A percentile compares a stretch with the other conserved stretches of the same genome.
Evolutionary conservation across 257 asterid genomes (phyloP).

Genomic region (Solanum etuberosum): DNA sequence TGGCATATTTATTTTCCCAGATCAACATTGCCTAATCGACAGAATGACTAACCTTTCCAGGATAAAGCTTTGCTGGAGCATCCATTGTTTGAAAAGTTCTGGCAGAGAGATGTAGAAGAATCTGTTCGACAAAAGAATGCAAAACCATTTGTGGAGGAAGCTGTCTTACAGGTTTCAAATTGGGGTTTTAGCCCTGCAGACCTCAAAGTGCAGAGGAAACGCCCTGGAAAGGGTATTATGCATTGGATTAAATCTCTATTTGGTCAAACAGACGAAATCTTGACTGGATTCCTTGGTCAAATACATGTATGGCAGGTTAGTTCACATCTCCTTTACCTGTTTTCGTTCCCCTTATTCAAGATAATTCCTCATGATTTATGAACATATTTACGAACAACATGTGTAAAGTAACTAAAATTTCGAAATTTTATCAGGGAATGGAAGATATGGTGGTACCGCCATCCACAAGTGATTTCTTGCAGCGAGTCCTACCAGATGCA

Average conservation of each 20-base stretch:
- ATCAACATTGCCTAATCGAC: constrained; percentile 7
- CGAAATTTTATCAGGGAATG: constrained; percentile 36
- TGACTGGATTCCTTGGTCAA: constrained; percentile 74
- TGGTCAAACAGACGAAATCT: constrained; percentile 37
- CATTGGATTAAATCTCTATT: constrained; percentile 62
- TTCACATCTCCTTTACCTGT: neutral
- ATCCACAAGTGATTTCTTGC: constrained; percentile 63
- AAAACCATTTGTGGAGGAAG: constrained; percentile 81
- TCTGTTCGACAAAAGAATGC: constrained; percentile 66
- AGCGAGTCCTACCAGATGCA: constrained; percentile 72
- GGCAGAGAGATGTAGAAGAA: constrained; percentile 91
- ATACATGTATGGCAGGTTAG: constrained; percentile 96
- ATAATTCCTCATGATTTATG: neutral
- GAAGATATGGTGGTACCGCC: constrained; percentile 87
- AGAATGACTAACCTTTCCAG: constrained; percentile 25
- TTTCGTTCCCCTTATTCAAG: neutral
- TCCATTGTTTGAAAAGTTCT: constrained; percentile 43
- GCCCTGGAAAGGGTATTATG: constrained; percentile 40
- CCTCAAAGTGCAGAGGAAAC: constrained; percentile 48
- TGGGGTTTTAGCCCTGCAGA: constrained; percentile 89
- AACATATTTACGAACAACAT: neutral
- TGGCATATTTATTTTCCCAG: neutral
- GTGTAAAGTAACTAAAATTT: neutral
- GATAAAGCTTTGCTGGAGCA: constrained; percentile 62
- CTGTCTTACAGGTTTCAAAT: constrained; percentile 65